phyloP scores from a whole-genome alignment of 1,284 basidiomycete genomes.

The Cryptococcus amylolentus region DNA sequence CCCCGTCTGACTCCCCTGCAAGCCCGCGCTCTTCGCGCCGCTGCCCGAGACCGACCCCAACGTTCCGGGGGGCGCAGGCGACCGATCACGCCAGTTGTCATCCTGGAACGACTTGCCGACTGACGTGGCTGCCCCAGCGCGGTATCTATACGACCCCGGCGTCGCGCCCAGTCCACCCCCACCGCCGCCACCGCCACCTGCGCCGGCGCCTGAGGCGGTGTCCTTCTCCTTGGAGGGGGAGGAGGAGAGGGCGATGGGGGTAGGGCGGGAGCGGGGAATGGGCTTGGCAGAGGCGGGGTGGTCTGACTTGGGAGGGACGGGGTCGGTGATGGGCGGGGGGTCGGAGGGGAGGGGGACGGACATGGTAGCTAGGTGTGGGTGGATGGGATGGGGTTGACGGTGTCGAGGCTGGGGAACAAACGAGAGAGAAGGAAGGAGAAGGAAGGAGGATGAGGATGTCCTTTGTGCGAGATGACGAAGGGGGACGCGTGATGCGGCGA shows the following conservation, averaged over 20 bases:
- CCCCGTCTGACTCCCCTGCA: not conserved
- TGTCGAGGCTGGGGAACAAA: not conserved
- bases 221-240: conserved; percentile 12
- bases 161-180: not conserved
- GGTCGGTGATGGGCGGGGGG: conserved; percentile 16
- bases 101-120: conserved; percentile 18
- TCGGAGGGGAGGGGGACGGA: conserved; percentile 38
- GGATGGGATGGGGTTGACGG: not conserved
- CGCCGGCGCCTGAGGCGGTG: not conserved
- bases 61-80: conserved; percentile 2
- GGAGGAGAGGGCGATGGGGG: conserved; percentile 25
- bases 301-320: not conserved
- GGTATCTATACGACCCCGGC: conserved; percentile 1
- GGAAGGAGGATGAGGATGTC: too few relatives aligned
- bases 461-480: too few relatives aligned
- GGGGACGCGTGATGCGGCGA: too few relatives aligned
- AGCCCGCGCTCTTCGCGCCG: not conserved
- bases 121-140: conserved; percentile 2
- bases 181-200: not conserved
- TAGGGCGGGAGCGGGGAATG: conserved; percentile 34
- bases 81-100: conserved; percentile 29
- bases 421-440: too few relatives aligned
- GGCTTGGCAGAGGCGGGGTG: conserved; percentile 22
- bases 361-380: conserved; percentile 12
- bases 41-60: not conserved